Base-by-base conservation (phyloP, 768 basidiomycete species). In the Pleurotus tuoliensis region DNA sequence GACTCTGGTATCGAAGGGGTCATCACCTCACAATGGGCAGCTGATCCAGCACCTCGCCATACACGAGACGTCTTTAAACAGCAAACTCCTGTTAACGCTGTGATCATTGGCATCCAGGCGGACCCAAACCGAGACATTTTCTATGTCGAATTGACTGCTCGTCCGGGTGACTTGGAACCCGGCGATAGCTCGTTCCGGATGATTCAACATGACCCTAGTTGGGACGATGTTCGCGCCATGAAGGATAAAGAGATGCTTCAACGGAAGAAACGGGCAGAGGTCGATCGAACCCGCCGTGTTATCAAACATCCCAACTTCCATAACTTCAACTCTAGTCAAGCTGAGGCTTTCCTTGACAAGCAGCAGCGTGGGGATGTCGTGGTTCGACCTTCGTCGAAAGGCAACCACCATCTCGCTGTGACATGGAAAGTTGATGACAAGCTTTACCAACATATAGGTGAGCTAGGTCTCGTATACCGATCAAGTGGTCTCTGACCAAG, bases 241-340 rank as follows among this genome's bases (percentile, higher is more conserved):
- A 83, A 82, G 58, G 90, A 94, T 65, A 69, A 73, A 61, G 90
- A 94, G 59, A 73, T 92, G 61, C 74, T 88, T 59, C 82, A 81
- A 20, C 82, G 92, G 61, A 95, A 92, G 74, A 95, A 93, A 75
- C 78, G 91, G 47, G 85, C 90, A 1, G 89, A 93, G 65, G 87
- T 84, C 7, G 89, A 91, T 62, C 80, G 82, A 59, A 82, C 85
- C 37, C 83, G 92, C 58, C 79, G 96, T 22, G 85, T 96, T 53
- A 92, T 99, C 75, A 94, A 98, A 68, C 97, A 99, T 69, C 97
- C 96, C 2, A 94, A 96, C 70, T 99, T 98, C 82, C 91, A 95
- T 67, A 93, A 97, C 66, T 87, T 96, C 78, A 95, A 92, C 61
- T 86, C 91, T 5, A 75, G 80, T 12, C 89, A 97, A 62, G 95